phyloP scores from a whole-genome alignment of 108 stramenopile species.

The Skeletonema tropicum region DNA sequence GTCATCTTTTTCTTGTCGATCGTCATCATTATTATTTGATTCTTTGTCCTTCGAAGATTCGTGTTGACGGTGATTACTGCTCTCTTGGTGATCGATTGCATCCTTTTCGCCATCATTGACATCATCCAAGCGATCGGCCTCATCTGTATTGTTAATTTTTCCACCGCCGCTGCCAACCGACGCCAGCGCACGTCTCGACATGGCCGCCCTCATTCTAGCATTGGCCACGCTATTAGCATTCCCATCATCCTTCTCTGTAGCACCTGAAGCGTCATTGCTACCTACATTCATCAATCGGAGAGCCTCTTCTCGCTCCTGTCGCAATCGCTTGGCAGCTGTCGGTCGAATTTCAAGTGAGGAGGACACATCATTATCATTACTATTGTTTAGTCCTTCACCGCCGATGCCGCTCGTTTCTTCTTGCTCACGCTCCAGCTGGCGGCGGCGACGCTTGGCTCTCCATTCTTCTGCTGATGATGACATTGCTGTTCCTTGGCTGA shows the following conservation, averaged over 20 bases:
- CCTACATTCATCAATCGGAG: conserved; percentile 28
- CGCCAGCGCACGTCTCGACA: conserved; percentile 34
- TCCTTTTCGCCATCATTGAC: background rate
- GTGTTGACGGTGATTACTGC: background rate
- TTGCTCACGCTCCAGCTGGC: conserved; percentile 13
- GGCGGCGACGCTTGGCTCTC: conserved; percentile 47
- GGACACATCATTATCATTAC: conserved; percentile 9
- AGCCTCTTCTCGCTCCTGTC: conserved; percentile 56
- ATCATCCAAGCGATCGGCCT: background rate
- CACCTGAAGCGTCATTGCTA: background rate
- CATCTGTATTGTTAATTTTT: background rate
- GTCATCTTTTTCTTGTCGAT: conserved; percentile 6
- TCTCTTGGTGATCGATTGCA: background rate
- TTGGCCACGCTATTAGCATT: conserved; percentile 28
- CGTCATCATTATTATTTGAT: background rate
- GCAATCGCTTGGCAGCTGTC: conserved; percentile 58
- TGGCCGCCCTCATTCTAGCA: conserved; percentile 42
- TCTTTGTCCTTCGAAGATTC: conserved; percentile 18
- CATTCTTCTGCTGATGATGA: conserved; percentile 33
- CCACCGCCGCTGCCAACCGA: conserved; percentile 22
- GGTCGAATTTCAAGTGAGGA: conserved; percentile 12
- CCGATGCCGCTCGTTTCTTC: conserved; percentile 18
- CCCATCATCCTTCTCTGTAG: background rate
- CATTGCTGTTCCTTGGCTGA: background rate
- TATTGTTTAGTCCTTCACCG: conserved; percentile 38